These are phyloP conservation scores for Dendrobium huoshanense DNA, from an alignment of 106 monocot species.

Conservation along the genomic window DNA sequence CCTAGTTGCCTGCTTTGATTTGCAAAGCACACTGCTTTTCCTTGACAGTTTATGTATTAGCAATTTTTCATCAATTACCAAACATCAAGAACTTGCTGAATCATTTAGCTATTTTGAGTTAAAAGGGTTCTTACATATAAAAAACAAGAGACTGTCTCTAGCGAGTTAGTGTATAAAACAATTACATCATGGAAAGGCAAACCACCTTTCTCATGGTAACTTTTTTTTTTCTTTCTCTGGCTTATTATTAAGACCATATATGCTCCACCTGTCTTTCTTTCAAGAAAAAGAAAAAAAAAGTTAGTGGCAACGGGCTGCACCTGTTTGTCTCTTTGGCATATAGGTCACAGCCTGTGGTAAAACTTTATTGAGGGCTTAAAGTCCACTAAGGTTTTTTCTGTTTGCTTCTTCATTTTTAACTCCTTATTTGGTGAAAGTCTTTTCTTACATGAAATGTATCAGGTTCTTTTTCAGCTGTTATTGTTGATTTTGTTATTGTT, in stretches of 20 bases:
- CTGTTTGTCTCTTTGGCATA: background rate
- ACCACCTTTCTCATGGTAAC: too few relatives aligned
- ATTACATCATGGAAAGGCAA: background rate
- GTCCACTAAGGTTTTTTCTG: background rate
- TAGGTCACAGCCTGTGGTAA: background rate
- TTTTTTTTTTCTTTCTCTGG: background rate
- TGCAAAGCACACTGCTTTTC: background rate
- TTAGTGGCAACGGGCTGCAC: background rate
- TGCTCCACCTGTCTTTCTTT: background rate
- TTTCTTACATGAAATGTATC: background rate
- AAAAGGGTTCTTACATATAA: background rate
- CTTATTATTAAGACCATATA: background rate
- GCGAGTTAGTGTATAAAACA: background rate
- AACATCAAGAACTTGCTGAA: too few relatives aligned
- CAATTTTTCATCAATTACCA: background rate
- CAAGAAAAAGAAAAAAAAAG: conserved; percentile 1
- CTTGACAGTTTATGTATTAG: background rate
- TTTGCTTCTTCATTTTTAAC: background rate
- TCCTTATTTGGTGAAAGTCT: background rate
- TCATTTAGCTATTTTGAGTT: background rate
- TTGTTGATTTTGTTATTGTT: background rate
- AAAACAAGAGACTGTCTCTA: background rate
- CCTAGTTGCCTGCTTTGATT: background rate
- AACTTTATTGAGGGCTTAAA: background rate
- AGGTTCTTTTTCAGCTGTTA: background rate